These are phyloP conservation scores for Avena eriantha DNA, from an alignment of 176 grass and related monocot genomes.

Conservation along the genomic window DNA sequence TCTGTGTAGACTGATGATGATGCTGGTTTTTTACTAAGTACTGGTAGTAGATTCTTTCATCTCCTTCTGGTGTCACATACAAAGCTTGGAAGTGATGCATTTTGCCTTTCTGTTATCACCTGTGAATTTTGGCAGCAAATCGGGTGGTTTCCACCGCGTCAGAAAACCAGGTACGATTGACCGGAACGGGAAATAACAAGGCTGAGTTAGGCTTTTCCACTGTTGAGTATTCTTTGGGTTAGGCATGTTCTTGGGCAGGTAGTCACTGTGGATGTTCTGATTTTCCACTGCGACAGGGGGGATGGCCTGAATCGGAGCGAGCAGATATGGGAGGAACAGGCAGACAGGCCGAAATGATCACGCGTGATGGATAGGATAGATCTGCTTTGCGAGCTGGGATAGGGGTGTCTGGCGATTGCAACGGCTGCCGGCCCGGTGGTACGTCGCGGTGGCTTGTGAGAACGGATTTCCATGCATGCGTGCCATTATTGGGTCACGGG, in stretches of 20 bases:
- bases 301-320: neutral
- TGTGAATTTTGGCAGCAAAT: neutral
- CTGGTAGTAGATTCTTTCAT: conserved; percentile 27
- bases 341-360: conserved; percentile 21
- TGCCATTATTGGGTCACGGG: neutral
- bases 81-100: neutral
- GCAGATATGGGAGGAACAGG: neutral
- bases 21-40: neutral
- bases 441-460: neutral
- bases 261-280: neutral
- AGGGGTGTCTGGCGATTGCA: neutral
- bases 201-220: neutral
- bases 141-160: no score
- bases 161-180: neutral
- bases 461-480: neutral
- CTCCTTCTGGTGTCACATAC: neutral
- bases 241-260: neutral
- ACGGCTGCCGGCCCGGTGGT: neutral
- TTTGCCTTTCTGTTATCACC: neutral
- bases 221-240: neutral
- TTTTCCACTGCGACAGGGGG: neutral
- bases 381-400: neutral
- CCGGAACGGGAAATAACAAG: neutral
- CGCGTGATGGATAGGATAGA: conserved; percentile 22
- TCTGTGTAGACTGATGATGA: conserved; percentile 40